phyloP scores from a whole-genome alignment of 2,329 filamentous ascomycete species.

The Trichothecium sympodiale region DNA sequence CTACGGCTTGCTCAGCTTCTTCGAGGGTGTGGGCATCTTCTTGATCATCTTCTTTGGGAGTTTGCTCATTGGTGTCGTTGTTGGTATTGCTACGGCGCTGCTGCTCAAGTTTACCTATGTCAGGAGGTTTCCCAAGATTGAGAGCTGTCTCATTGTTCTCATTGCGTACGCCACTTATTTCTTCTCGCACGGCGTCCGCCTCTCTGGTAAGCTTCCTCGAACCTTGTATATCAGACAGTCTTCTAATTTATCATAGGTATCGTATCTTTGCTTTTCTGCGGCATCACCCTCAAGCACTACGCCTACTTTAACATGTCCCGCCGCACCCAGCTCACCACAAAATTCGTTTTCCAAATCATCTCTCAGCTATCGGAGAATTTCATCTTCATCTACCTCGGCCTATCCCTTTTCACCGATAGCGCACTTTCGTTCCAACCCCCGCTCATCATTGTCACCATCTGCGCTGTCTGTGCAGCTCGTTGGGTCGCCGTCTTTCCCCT shows the following conservation, averaged over 20 bases:
- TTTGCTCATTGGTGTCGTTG: constrained; percentile 74
- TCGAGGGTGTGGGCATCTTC: constrained; percentile 90
- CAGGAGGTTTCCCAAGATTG: constrained; percentile 85
- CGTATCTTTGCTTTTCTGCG: constrained; percentile 92
- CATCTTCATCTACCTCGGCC: constrained; percentile 96
- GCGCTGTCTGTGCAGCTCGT: constrained; percentile 83
- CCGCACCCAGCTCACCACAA: constrained; percentile 91
- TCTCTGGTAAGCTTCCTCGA: constrained; percentile 63
- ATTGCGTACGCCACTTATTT: constrained; percentile 97
- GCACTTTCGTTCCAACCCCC: constrained; percentile 85
- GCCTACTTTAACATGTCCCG: constrained; percentile 99
- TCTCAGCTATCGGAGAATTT: constrained; percentile 97
- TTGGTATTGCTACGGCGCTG: constrained; percentile 79
- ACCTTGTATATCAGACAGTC: neutral
- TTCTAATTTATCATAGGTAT: constrained; percentile 50
- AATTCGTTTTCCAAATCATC: constrained; percentile 91
- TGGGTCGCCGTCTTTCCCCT: constrained; percentile 94
- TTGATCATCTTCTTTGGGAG: constrained; percentile 93
- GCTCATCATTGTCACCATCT: constrained; percentile 84
- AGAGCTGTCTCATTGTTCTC: constrained; percentile 87
- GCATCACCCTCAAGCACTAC: constrained; percentile 96
- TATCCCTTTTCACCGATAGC: constrained; percentile 88
- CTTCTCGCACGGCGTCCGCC: constrained; percentile 88
- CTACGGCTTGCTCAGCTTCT: constrained; percentile 69
- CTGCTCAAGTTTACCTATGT: constrained; percentile 92